These are phyloP conservation scores for Sindora glabra DNA, from an alignment of 306 rosid species.

Conservation along the genomic window DNA sequence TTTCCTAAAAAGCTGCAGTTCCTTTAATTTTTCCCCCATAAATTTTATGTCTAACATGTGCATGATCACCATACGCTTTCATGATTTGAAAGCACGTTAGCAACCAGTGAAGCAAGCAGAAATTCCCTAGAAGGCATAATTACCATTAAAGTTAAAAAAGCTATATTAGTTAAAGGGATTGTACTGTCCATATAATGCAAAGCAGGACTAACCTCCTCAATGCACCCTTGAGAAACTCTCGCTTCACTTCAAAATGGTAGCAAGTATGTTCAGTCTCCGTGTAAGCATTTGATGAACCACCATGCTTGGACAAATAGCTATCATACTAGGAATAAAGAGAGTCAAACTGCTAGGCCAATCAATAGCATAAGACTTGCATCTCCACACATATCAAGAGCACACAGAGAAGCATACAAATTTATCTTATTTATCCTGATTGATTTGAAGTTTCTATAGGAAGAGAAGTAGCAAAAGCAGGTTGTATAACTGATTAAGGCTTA, in stretches of 20 bases:
- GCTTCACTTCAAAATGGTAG: conserved; percentile 94
- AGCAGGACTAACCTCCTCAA: conserved; percentile 62
- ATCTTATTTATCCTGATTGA: conserved; percentile 3
- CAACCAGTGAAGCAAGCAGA: neutral
- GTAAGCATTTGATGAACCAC: conserved; percentile 94
- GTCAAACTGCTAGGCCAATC: conserved; percentile 31
- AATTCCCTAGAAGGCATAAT: conserved; percentile 12
- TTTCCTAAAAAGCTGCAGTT: neutral
- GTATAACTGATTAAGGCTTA: conserved; percentile 1
- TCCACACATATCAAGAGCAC: conserved; percentile 1
- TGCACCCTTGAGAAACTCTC: conserved; percentile 80
- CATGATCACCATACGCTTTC: neutral
- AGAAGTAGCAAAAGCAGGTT: neutral
- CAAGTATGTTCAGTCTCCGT: conserved; percentile 91
- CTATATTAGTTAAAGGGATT: conserved; percentile 7
- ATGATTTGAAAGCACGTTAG: neutral
- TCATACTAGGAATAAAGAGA: conserved; percentile 70
- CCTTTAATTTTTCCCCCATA: neutral
- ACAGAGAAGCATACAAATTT: conserved; percentile 3
- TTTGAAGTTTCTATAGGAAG: neutral
- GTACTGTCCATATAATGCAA: neutral
- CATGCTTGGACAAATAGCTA: conserved; percentile 96
- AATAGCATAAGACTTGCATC: neutral
- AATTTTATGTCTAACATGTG: neutral
- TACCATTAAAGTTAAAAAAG: conserved; percentile 10